phyloP scores from a whole-genome alignment of 768 basidiomycete genomes.

The Pulveroboletus sp. region DNA sequence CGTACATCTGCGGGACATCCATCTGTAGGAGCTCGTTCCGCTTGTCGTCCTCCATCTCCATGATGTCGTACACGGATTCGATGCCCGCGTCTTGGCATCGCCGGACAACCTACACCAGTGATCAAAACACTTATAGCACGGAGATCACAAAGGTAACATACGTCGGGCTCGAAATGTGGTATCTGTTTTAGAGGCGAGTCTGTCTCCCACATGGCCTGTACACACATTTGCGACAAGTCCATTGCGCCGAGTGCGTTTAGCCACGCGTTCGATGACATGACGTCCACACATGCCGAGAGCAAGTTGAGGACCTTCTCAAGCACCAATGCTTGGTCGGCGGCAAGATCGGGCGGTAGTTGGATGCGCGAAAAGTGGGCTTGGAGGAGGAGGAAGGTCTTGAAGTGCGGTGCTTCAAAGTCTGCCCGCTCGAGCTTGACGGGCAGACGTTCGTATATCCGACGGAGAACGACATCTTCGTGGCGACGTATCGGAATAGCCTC shows the following conservation, averaged over 20 bases:
- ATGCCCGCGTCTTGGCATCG: slow-evolving; percentile 80
- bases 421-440: slow-evolving; percentile 85
- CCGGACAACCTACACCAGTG: slow-evolving; percentile 55
- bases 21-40: slow-evolving; percentile 80
- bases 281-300: slow-evolving; percentile 92
- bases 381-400: slow-evolving; percentile 96
- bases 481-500: slow-evolving; percentile 92
- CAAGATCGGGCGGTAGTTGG: slow-evolving; percentile 88
- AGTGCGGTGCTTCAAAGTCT: slow-evolving; percentile 93
- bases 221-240: slow-evolving; percentile 98
- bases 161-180: slow-evolving; percentile 91
- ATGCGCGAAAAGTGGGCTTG: slow-evolving; percentile 97
- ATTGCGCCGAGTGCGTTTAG: slow-evolving; percentile 78
- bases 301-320: slow-evolving; percentile 88
- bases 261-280: slow-evolving; percentile 70
- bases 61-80: slow-evolving; percentile 93
- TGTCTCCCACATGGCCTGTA: slow-evolving; percentile 96
- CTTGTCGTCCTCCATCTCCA: slow-evolving; percentile 96
- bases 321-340: slow-evolving; percentile 84
- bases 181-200: slow-evolving; percentile 95
- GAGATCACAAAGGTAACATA: slow-evolving; percentile 30
- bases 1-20: slow-evolving; percentile 82
- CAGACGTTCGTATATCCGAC: slow-evolving; percentile 91
- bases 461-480: slow-evolving; percentile 81
- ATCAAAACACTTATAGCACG: too few relatives aligned